A percentile compares a stretch with the other conserved stretches of the same genome.
Evolutionary conservation across 345 rosid species (phyloP).

Genomic region (Heritiera fomes): DNA sequence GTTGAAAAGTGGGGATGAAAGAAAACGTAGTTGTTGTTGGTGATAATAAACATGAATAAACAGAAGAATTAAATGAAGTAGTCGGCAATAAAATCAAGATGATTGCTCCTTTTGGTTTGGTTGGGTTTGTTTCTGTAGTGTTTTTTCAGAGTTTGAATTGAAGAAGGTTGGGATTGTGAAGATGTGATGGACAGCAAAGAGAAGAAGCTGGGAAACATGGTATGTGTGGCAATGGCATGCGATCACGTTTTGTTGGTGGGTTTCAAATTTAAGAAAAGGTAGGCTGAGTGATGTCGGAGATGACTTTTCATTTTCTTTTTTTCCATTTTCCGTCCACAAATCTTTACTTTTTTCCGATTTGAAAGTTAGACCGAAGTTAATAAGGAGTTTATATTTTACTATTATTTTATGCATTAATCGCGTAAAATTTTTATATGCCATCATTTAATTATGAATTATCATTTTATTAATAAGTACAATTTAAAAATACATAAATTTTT

Average conservation of each 20-base stretch:
- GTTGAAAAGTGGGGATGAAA: conserved; percentile 20
- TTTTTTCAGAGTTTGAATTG: not conserved
- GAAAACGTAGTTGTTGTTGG: conserved; percentile 28
- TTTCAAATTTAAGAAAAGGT: not conserved
- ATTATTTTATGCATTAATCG: too few species aligned
- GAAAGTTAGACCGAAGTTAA: too few species aligned
- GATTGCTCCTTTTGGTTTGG: not conserved
- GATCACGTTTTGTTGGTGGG: conserved; percentile 14
- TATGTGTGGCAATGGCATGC: not conserved
- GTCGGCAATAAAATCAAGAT: not conserved
- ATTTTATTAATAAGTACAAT: too few species aligned
- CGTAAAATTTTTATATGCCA: too few species aligned
- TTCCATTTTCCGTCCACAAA: not conserved
- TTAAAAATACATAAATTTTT: too few species aligned
- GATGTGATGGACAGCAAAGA: not conserved
- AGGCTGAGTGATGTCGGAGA: not conserved
- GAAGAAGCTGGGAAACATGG: not conserved
- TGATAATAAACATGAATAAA: conserved; percentile 33
- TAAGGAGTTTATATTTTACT: too few species aligned
- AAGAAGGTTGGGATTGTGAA: not conserved
- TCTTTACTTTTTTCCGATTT: too few species aligned
- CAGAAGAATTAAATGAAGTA: not conserved
- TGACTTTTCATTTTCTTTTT: not conserved
- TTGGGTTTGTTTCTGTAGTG: too few species aligned
- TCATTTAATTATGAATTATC: too few species aligned